Base-by-base conservation (phyloP, 1,139 yeast species). In the Magnusiomyces tetraspermus region DNA sequence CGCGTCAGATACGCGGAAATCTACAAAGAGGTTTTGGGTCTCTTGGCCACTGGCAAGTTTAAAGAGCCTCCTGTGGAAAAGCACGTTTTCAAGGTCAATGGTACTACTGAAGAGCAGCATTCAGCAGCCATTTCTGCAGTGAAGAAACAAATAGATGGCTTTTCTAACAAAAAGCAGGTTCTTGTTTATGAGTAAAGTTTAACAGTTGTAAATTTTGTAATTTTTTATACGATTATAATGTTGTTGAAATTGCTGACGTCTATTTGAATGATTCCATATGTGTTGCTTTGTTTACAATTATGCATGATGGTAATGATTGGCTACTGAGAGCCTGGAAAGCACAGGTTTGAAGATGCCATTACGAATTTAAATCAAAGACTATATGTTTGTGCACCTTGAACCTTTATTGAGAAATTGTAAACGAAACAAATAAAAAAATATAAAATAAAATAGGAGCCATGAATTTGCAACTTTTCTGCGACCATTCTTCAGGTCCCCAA, bases 31-130 rank as follows among this genome's bases (percentile, higher is more conserved):
- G 76, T 92, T 53, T 76, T 87, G 40, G 72, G 76, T 51, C 74
- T 53, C 2, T 49, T 58, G 30, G 57, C 62, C 8, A 69, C 75
- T 6, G 89, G 85, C 17, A 71, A 81, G 59, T 65, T 72, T 67
- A 76, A 71, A 19, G 95, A 83, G 60, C 79, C 86, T 1, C 80
- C 84, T 4, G 77, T 80, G 6, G 64, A 73, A 48, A 75, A 78
- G 56, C 73, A 74, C 50, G 61, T 62, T 26, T 75, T 80, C 69
- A 71, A 73, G 42, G 59, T 67, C 2, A 68, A 67, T 10, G 67
- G 63, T 28, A 64, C 75, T 10, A 79, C 77, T 54, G 78, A 75
- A 19, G 76, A 77, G 49, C 71, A 85, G 57, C 70, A 78, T 46
- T 73, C 75, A 33, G 64, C 76, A 30, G 79, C 79, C 64, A 70